Evolutionary conservation across 73 alveolate species (phyloP), one percentile per base, ranked within the genome.

Genomic region (Diophrys appendiculata): DNA sequence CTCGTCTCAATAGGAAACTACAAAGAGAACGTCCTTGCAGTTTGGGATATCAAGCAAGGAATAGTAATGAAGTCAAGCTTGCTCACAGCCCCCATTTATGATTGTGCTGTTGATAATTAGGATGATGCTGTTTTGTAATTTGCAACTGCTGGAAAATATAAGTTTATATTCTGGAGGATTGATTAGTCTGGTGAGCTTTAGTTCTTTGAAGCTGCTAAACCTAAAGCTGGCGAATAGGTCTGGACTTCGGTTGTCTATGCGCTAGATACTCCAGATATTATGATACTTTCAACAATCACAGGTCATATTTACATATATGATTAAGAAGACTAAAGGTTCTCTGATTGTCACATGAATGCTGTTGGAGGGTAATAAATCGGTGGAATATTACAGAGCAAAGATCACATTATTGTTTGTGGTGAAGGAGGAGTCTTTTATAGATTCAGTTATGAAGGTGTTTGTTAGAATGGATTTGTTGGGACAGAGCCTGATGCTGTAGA

Each of bases 21-120:
- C 14, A 94, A 92, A 71, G 98, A 93, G 72, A 93, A 91, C 69
- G 80, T 86, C 30, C 68, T 93, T 18, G 92, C 92, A 69, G 81
- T 90, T 29, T 93, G 98, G 98, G 91, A 93, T 82, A 76, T 90
- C 23, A 54, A 78, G 22, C 79, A 87, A 80, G 94, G 94, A 54
- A 81, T 91, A 0, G 95, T 89, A 3, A 77, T 84, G 28, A 93
- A 87, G 76, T 81, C 94, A 34, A 80, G 89, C 43, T 69, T 93
- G 69, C 73, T 90, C 27, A 91, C 87, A 0, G 81, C 84, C 69
- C 84, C 83, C 67, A 70, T 83, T 90, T 35, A 68, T 87, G 71
- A 87, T 77, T 52, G 87, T 77, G 93, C 92, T 53, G 87, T 92
- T 25, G 72, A 54, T 56, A 68, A 52, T 33, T 73, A 73, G 27